Evolutionary conservation across 2,329 filamentous ascomycete genomes (phyloP), one percentile per base, ranked within the genome.

Genomic region (Byssoonygena ceratinophila): DNA sequence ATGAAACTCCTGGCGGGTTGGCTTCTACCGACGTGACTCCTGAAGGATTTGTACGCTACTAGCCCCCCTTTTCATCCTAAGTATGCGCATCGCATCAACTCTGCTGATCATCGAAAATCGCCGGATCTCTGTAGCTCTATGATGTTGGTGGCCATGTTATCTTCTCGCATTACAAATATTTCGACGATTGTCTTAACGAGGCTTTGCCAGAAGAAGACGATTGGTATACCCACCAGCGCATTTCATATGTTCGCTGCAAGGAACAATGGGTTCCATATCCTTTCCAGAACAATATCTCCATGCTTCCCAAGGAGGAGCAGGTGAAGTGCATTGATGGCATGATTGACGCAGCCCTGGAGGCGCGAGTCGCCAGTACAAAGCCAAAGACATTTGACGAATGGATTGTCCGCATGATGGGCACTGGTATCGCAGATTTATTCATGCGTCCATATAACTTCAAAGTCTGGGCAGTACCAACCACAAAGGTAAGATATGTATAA

Each of bases 371-470:
- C 87, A 91, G 82, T 74, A 87, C 82, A 60, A 97, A 97, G 79
- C 92, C 92, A 63, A 85, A 90, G 77, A 79, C 94, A 76, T 98
- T 98, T 64, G 92, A 98, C 67, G 89, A 98, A 77, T 97, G 90
- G 90, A 97, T 97, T 66, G 70, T 97, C 63, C 83, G 92, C 65
- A 94, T 85, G 76, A 90, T 85, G 75, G 92, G 92, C 64, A 76
- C 81, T 63, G 91, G 91, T 63, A 79, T 98, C 65, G 91, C 90
- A 60, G 83, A 98, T 70, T 79, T 91, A 63, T 98, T 98, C 81
- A 98, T 98, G 92, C 81, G 92, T 64, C 92, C 92, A 51, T 98
- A 98, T 80, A 98, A 98, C 82, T 98, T 84, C 83, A 98, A 98
- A 77, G 92, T 98, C 68, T 98, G 92, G 92, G 92, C 92, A 58